These are phyloP conservation scores for Colletotrichum plurivorum DNA, from an alignment of 2,329 filamentous ascomycete genomes.

Conservation along the genomic window DNA sequence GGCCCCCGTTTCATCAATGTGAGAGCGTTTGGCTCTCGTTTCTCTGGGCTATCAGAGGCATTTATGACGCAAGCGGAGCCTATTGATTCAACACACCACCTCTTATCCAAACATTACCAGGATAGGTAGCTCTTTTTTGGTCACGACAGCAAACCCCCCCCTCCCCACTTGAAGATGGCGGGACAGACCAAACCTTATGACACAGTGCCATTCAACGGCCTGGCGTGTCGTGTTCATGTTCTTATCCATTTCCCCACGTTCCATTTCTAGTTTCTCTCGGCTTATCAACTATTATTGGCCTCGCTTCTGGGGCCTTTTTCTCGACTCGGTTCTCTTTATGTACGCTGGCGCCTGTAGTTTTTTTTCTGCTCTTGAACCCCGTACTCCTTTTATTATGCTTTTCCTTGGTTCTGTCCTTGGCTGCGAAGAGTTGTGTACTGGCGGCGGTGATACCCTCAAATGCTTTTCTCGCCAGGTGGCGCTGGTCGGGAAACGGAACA, in stretches of 20 bases:
- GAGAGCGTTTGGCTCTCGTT: conserved; percentile 22
- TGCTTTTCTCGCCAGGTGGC: conserved; percentile 40
- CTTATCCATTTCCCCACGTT: background rate
- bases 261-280: background rate
- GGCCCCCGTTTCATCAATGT: conserved; percentile 32
- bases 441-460: conserved; percentile 36
- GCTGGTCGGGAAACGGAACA: conserved; percentile 35
- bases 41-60: conserved; percentile 24
- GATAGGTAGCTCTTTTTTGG: conserved; percentile 21
- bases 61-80: conserved; percentile 33
- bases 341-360: conserved; percentile 27
- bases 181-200: conserved; percentile 1
- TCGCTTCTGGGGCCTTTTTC: background rate
- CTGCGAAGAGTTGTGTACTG: conserved; percentile 6
- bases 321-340: background rate
- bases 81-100: conserved; percentile 34
- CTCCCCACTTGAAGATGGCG: conserved; percentile 3
- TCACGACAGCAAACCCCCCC: background rate
- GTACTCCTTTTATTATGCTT: background rate
- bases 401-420: background rate
- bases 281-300: conserved; percentile 7
- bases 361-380: background rate
- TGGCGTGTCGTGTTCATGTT: background rate
- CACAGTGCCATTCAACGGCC: conserved; percentile 29
- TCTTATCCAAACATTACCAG: conserved; percentile 27